phyloP scores from a whole-genome alignment of 1,284 basidiomycete species.

The Malassezia restricta region DNA sequence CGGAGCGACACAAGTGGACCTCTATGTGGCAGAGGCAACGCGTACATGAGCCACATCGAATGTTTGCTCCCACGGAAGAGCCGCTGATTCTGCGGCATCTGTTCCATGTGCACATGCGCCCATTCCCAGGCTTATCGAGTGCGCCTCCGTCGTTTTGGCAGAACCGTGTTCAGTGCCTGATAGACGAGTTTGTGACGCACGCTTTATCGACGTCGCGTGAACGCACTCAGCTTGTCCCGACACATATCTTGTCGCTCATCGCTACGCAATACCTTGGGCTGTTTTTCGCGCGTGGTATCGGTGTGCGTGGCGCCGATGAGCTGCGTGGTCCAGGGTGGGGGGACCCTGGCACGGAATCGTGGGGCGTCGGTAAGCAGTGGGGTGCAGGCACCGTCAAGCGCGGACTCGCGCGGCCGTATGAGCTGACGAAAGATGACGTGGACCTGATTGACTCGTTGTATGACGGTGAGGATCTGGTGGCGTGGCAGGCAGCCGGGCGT shows the following conservation, averaged over 20 bases:
- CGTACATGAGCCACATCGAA: conserved; percentile 17
- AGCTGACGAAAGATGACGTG: conserved; percentile 25
- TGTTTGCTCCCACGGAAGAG: conserved; percentile 20
- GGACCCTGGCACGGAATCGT: conserved; percentile 32
- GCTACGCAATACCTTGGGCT: conserved; percentile 36
- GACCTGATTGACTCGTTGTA: conserved; percentile 31
- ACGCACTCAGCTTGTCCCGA: conserved; percentile 30
- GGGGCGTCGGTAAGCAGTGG: conserved; percentile 45
- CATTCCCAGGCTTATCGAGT: conserved; percentile 32
- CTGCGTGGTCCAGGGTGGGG: conserved; percentile 37
- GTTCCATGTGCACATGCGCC: conserved; percentile 38
- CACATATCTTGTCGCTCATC: conserved; percentile 32
- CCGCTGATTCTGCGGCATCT: conserved; percentile 40
- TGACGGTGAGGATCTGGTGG: conserved; percentile 21
- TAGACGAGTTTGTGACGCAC: conserved; percentile 32
- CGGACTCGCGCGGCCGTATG: conserved; percentile 36
- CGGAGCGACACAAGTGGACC: background rate
- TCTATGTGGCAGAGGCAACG: background rate
- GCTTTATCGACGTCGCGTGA: conserved; percentile 36
- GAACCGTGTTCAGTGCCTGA: conserved; percentile 39
- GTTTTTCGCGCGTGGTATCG: conserved; percentile 39
- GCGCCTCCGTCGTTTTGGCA: conserved; percentile 40
- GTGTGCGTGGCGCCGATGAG: conserved; percentile 38
- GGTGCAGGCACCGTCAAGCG: conserved; percentile 44
- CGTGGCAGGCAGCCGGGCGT: conserved; percentile 33